Evolutionary conservation across 257 asterid species (phyloP).

Genomic region (Solanum lignicaule): DNA sequence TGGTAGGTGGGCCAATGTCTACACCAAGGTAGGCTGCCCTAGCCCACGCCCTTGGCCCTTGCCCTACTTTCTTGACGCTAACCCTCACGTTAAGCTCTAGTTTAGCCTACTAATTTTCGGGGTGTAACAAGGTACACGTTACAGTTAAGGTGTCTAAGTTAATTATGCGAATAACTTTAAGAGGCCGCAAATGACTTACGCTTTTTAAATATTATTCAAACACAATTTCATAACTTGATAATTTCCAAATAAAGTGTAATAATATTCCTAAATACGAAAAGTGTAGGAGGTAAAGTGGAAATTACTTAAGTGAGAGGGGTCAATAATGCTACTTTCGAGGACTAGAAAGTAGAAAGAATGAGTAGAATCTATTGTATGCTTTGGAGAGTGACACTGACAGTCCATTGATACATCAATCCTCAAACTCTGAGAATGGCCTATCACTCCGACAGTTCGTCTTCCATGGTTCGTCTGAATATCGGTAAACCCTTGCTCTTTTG

Average conservation of each 20-base stretch:
- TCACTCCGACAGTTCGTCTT: conserved; percentile 28
- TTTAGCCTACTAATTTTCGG: too few relatives aligned
- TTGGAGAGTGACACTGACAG: background rate
- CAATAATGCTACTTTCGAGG: background rate
- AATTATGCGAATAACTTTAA: too few relatives aligned
- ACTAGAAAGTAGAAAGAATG: background rate
- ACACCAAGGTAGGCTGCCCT: too few relatives aligned
- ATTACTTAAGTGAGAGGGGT: background rate
- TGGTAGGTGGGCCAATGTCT: too few relatives aligned
- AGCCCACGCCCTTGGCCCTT: too few relatives aligned
- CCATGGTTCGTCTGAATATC: conserved; percentile 53
- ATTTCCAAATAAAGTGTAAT: background rate
- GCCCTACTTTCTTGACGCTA: too few relatives aligned
- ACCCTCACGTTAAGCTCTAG: too few relatives aligned
- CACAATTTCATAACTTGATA: background rate
- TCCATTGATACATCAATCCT: background rate
- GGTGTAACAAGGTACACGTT: too few relatives aligned
- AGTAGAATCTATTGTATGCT: background rate
- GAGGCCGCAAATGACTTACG: too few relatives aligned
- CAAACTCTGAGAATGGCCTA: conserved; percentile 12
- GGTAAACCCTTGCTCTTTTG: conserved; percentile 20
- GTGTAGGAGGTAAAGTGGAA: background rate
- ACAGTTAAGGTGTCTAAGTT: too few relatives aligned
- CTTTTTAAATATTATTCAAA: too few relatives aligned
- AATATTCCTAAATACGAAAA: background rate